Evolutionary conservation across 805 yeast species (phyloP), one percentile per base, ranked within the genome.

Genomic region (Komagataella kurtzmanii): DNA sequence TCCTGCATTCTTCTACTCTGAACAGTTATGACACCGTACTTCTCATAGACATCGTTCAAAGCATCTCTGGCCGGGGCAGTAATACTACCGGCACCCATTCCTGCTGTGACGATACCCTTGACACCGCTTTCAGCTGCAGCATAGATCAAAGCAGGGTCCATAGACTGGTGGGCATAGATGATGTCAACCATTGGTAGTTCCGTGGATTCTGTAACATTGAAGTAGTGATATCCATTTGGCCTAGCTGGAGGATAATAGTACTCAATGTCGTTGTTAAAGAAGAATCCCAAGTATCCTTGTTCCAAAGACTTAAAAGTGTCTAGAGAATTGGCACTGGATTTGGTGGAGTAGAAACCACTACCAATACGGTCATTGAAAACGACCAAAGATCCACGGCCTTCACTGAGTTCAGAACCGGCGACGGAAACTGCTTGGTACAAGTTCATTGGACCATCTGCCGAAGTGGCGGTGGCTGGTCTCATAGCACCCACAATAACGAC

Each of bases 361-460:
- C 84, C 80, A 48, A 83, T 80, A 57, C 81, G 75, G 61, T 83
- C 89, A 57, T 83, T 83, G 44, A 83, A 68, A 0, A 83, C 80
- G 5, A 83, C 84, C 50, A 83, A 65, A 2, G 80, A 75, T 24
- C 87, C 84, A 57, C 89, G 70, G 23, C 77, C 76, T 45, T 70
- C 60, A n/a, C 83, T 73, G 52, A 73, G 70, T 23, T 65, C 62
- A 56, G 71, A 66, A 0, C 84, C 70, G 3, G 88, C 85, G 30
- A 82, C 80, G 14, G 77, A 76, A 49, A 81, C 80, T 1, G 87
- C 85, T 58, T 83, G 86, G 59, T 81, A 82, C 54, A 83, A 65
- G 62, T 83, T 83, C 80, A 82, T 81, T 5, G 85, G 82, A 2
- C 88, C 88, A 61, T 83, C 89, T 1, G 85, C 80, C 2, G 85